Percentiles rank a stretch among this genome's conserved stretches.
Conservation (phyloP, 192 early-diverging fungal species). For the Helicostylum pulchrum region DNA sequence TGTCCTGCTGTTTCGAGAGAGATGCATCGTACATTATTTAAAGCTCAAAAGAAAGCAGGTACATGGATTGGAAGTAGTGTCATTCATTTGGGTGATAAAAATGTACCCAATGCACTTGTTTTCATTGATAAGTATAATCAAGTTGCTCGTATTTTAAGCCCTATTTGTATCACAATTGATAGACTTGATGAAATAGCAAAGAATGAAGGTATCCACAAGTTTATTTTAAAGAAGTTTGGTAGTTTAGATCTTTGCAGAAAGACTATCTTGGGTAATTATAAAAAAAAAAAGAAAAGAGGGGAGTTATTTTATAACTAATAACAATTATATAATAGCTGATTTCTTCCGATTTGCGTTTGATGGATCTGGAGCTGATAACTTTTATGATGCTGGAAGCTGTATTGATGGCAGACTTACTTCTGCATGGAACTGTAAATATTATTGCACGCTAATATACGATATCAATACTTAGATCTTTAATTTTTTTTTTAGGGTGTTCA, state of each 20-base stretch:
- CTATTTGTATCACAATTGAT: constrained; percentile 74
- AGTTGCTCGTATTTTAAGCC: constrained; percentile 92
- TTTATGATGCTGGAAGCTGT: constrained; percentile 89
- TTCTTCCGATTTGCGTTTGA: constrained; percentile 98
- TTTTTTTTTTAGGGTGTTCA: constrained; percentile 59
- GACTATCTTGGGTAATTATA: constrained; percentile 44
- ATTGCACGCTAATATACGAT: neutral
- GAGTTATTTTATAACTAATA: constrained; percentile 41
- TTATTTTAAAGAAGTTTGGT: constrained; percentile 71
- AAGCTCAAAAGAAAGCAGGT: constrained; percentile 79
- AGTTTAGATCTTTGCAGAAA: constrained; percentile 61
- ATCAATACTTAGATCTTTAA: too few species aligned
- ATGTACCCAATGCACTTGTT: constrained; percentile 97
- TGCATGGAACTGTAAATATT: constrained; percentile 74
- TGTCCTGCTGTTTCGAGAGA: constrained; percentile 79
- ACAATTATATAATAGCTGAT: constrained; percentile 46
- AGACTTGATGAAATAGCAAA: constrained; percentile 60
- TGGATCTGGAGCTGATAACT: constrained; percentile 91
- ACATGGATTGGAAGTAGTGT: constrained; percentile 94
- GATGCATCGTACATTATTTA: constrained; percentile 88
- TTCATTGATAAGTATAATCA: constrained; percentile 99
- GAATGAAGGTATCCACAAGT: constrained; percentile 58
- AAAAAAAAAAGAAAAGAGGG: neutral
- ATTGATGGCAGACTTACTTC: constrained; percentile 95
- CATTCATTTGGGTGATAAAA: constrained; percentile 96